Evolutionary conservation across 768 basidiomycete species (phyloP), one percentile per base, ranked within the genome.

Genomic region (Rhizopogon vulgaris): DNA sequence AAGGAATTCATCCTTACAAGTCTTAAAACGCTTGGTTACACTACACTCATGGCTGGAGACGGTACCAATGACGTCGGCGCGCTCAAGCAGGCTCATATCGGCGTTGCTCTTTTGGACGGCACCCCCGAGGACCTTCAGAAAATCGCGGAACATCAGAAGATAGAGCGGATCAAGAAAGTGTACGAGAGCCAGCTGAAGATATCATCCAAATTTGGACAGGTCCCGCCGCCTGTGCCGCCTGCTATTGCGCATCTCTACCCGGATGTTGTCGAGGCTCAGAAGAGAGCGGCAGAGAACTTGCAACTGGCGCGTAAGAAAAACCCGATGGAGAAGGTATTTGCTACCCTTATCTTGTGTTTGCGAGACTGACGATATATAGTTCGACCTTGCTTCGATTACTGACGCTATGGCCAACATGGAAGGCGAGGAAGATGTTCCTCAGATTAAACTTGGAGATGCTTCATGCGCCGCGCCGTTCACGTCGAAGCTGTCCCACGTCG

Each of bases 11-110:
- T 99, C 69, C 78, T 99, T 42, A 91, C 93, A 0, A 87, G 87
- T 6, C 75, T 98, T 49, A 94, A 94, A 67, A 76, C 77, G 2
- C 82, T 96, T 24, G 95, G 95, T 22, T 99, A 92, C 65, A 79
- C 78, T 14, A 99, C 96, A 0, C 78, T 99, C 48, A 98, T 98
- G 96, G 96, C 94, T 5, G 96, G 96, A 48, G 96, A 99, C 64
- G 96, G 96, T 28, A 99, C 96, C 4, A 98, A 99, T 64, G 96
- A 98, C 56, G 96, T 99, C 46, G 96, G 96, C 22, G 96, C 96
- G 3, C 80, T 99, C 48, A 99, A 98, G 69, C 94, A 96, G 66
- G 96, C 96, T 1, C 93, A 99, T 67, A 87, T 99, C 53, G 95
- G 96, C 47, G 90, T 98, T 27, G 95, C 95, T 1, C 73, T 94